Base-by-base conservation (phyloP, 2,329 filamentous ascomycete species). In the Mycocentrospora acerina region DNA sequence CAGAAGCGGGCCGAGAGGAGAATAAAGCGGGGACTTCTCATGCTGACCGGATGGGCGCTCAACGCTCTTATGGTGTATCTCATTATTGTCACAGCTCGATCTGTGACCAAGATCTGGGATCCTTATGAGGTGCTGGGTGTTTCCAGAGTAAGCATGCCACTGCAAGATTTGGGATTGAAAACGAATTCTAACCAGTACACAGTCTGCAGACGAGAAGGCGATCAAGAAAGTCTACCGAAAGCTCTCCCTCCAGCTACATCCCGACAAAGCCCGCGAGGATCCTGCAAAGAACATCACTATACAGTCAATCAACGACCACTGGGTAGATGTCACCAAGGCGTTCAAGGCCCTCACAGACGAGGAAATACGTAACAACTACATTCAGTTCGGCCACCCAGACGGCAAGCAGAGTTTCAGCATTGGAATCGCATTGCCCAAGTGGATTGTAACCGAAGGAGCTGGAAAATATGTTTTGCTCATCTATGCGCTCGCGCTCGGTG, bases 351-450 rank as follows among this genome's bases (percentile, higher is more conserved):
- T 98, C 32, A 98, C 94, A 4, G 93, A 98, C 63, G 94, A 98
- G 71, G 93, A 97, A 28, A 80, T 97, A 45, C 87, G 93, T 62
- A 95, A 95, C 72, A 98, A 98, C 74, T 98, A 88, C 70, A 83
- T 95, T 36, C 87, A 95, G 68, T 98, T 86, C 60, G 93, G 93
- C 39, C 90, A 98, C 68, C 93, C 93, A 6, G 93, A 98, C 66
- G 93, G 93, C 64, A 97, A 96, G 78, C 93, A 98, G 72, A 91
- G 90, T 67, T 93, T 90, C 71, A 96, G 90, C 71, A 97, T 98
- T 62, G 91, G 93, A 50, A 98, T 98, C 53, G 93, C 91, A 30
- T 79, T 98, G 30, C 93, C 93, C 30, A 86, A 93, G 66, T 88
- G 93, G 70, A 90, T 98, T 57, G 80, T 98, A 38, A 86, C 88